A percentile compares a stretch with the other conserved stretches of the same genome.
These are phyloP conservation scores for Ustilago lituana DNA, from an alignment of 1,284 basidiomycete species.

Conservation along the genomic window DNA sequence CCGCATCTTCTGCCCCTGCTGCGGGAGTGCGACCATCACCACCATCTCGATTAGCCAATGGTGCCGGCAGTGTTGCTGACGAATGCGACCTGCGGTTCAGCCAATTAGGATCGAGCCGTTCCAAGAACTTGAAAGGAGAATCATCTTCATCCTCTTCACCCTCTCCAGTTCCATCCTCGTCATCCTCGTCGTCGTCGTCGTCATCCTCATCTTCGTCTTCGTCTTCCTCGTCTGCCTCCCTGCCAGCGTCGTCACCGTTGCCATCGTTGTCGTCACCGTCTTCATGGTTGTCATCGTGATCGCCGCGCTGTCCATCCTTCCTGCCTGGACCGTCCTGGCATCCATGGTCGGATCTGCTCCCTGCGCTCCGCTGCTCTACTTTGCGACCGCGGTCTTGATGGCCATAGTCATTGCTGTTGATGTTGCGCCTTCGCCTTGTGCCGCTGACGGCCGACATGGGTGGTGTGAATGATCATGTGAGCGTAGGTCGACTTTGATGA, in stretches of 20 bases:
- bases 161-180: constrained; percentile 13
- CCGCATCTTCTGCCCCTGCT: constrained; percentile 29
- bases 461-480: no score
- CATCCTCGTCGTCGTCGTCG: constrained; percentile 13
- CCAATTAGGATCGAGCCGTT: constrained; percentile 32
- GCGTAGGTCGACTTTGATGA: neutral
- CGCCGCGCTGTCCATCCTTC: neutral
- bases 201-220: constrained; percentile 15
- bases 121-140: constrained; percentile 36
- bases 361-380: neutral
- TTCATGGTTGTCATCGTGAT: neutral
- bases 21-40: constrained; percentile 6
- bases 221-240: constrained; percentile 13
- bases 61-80: neutral
- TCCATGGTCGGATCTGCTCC: neutral
- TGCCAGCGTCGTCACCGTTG: constrained; percentile 16
- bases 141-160: constrained; percentile 43
- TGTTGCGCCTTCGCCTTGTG: neutral
- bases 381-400: neutral
- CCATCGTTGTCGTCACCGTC: constrained; percentile 16
- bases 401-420: neutral
- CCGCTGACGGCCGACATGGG: constrained; percentile 17
- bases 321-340: neutral
- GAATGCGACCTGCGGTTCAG: constrained; percentile 7
- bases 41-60: neutral